phyloP scores from a whole-genome alignment of 257 asterid species.

The Perilla frutescens region DNA sequence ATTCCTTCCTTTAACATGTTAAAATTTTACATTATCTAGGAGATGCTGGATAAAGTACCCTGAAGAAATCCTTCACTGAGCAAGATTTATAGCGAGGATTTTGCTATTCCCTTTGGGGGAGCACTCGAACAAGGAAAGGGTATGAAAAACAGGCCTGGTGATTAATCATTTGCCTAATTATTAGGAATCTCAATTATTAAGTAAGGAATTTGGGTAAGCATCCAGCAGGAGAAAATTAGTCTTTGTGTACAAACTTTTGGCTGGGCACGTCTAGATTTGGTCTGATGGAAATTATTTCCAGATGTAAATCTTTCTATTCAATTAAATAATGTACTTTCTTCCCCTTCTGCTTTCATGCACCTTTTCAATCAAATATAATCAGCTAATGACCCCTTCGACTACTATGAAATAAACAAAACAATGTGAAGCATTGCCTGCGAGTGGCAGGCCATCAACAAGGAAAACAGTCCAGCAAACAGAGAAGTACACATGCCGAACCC shows the following conservation, averaged over 20 bases:
- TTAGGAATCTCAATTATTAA: background rate
- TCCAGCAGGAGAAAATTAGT: background rate
- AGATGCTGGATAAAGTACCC: conserved; percentile 1
- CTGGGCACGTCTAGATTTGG: too few relatives aligned
- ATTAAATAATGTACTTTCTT: background rate
- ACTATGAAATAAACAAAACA: conserved; percentile 4
- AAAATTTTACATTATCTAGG: conserved; percentile 1
- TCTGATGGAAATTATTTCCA: background rate
- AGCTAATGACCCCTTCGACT: background rate
- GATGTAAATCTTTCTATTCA: background rate
- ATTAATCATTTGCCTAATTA: background rate
- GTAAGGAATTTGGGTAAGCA: background rate
- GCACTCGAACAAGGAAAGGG: background rate
- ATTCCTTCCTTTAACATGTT: background rate
- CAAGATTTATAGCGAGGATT: background rate
- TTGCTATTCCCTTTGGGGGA: background rate
- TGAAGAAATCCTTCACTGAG: background rate
- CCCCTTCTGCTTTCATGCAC: background rate
- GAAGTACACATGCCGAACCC: background rate
- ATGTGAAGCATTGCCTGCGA: background rate
- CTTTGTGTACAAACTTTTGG: background rate
- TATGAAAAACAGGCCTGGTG: background rate
- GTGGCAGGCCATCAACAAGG: background rate
- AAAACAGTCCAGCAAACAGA: background rate
- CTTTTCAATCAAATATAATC: background rate